Percentiles rank a stretch among this genome's conserved stretches.
phyloP scores from a whole-genome alignment of 2,329 filamentous ascomycete species.

The Aspergillus tanneri region DNA sequence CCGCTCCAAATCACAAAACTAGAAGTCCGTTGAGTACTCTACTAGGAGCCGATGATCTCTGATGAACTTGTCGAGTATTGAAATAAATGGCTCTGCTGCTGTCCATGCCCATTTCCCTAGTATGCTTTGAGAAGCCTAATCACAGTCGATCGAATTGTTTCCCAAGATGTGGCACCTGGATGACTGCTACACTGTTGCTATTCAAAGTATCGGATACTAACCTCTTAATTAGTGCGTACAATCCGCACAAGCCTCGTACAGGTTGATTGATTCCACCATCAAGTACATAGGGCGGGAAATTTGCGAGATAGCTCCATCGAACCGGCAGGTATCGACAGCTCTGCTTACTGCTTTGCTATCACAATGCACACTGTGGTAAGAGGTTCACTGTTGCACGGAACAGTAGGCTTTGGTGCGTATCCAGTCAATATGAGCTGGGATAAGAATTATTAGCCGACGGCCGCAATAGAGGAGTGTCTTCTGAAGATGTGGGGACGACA shows the following conservation, averaged over 20 bases:
- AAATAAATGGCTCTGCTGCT: conserved; percentile 20
- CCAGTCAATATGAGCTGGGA: neutral
- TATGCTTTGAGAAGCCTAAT: conserved; percentile 48
- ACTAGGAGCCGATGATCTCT: no score
- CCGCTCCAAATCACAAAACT: neutral
- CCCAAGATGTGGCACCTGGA: conserved; percentile 49
- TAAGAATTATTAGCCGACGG: neutral
- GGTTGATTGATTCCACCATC: conserved; percentile 51
- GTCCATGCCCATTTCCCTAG: conserved; percentile 55
- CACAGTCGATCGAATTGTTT: conserved; percentile 45
- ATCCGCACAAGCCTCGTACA: conserved; percentile 37
- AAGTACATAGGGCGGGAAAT: conserved; percentile 16
- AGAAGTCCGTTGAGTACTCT: neutral
- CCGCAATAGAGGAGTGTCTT: neutral
- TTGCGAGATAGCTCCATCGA: conserved; percentile 23
- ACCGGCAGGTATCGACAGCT: conserved; percentile 18
- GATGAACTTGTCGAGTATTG: conserved; percentile 61
- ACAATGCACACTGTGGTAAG: neutral
- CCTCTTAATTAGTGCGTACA: conserved; percentile 56
- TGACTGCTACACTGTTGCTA: conserved; percentile 53
- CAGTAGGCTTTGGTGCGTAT: neutral
- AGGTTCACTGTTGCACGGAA: neutral
- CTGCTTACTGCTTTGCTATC: conserved; percentile 10
- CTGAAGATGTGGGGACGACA: neutral
- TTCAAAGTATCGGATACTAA: conserved; percentile 54